These are phyloP conservation scores for Termitomyces sp. DNA, from an alignment of 768 basidiomycete species.

Conservation along the genomic window DNA sequence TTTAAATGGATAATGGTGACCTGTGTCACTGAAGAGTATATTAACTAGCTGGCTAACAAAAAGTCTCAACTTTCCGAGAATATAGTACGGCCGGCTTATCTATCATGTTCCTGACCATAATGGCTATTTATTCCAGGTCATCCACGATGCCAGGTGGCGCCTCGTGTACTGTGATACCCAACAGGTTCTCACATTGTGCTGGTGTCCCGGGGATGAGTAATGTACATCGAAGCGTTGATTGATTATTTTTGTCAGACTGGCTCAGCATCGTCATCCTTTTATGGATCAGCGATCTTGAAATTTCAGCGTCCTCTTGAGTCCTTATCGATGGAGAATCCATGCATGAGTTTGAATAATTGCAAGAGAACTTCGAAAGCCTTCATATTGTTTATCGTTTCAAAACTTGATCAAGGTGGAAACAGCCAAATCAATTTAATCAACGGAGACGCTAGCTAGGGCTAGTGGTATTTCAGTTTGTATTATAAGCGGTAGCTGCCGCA, in stretches of 20 bases:
- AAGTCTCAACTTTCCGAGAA: neutral
- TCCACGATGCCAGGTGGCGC: conserved; percentile 3
- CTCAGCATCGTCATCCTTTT: neutral
- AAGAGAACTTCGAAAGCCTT: too few species aligned
- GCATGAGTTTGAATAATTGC: too few species aligned
- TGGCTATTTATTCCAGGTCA: conserved; percentile 1
- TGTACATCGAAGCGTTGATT: neutral
- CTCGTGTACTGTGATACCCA: conserved; percentile 14
- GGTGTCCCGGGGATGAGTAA: conserved; percentile 4
- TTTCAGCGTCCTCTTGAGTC: too few species aligned
- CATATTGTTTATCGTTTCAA: too few species aligned
- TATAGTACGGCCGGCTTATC: neutral
- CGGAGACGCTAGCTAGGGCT: too few species aligned
- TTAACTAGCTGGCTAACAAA: neutral
- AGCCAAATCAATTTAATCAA: too few species aligned
- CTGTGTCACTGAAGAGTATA: neutral
- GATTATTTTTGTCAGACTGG: neutral
- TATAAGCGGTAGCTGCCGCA: too few species aligned
- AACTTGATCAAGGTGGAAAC: too few species aligned
- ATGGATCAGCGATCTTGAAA: too few species aligned
- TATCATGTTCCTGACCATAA: neutral
- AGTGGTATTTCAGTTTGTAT: too few species aligned
- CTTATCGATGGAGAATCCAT: too few species aligned
- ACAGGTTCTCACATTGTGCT: conserved; percentile 15
- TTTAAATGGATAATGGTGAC: neutral